Percentiles rank a stretch among this genome's conserved stretches.
Conservation (phyloP, 1,139 yeast species). For the Arxiozyma telluris region DNA sequence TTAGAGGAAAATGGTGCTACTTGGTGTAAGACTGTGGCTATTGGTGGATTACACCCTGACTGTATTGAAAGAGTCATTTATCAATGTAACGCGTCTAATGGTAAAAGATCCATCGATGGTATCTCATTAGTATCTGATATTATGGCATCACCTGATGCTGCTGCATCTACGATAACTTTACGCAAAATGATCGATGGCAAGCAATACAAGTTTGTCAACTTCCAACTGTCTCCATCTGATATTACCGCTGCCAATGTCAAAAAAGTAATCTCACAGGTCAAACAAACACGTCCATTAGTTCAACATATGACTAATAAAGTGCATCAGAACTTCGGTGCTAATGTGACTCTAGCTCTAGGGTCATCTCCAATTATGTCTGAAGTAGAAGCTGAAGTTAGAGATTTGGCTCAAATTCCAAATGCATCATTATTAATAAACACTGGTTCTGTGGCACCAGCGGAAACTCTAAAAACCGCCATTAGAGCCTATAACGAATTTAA, state of each 20-base stretch:
- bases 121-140: constrained; percentile 82
- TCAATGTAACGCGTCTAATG: constrained; percentile 37
- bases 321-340: constrained; percentile 84
- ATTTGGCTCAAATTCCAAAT: constrained; percentile 48
- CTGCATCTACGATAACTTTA: constrained; percentile 39
- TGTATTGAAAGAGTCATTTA: constrained; percentile 52
- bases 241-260: constrained; percentile 5
- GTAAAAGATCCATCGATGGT: constrained; percentile 55
- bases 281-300: constrained; percentile 44
- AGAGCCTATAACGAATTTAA: constrained; percentile 47
- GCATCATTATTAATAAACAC: constrained; percentile 60
- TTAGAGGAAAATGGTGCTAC: constrained; percentile 34
- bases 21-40: constrained; percentile 56
- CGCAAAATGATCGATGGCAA: constrained; percentile 10
- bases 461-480: constrained; percentile 45
- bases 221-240: constrained; percentile 5
- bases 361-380: constrained; percentile 94
- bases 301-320: constrained; percentile 88
- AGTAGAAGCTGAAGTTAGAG: constrained; percentile 55
- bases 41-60: constrained; percentile 73
- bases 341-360: constrained; percentile 77
- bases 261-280: constrained; percentile 14
- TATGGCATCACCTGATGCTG: constrained; percentile 60
- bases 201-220: constrained; percentile 1
- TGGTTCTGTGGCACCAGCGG: constrained; percentile 54